Conservation (phyloP, 1,284 basidiomycete species). For the Laetiporus sulphureus region DNA sequence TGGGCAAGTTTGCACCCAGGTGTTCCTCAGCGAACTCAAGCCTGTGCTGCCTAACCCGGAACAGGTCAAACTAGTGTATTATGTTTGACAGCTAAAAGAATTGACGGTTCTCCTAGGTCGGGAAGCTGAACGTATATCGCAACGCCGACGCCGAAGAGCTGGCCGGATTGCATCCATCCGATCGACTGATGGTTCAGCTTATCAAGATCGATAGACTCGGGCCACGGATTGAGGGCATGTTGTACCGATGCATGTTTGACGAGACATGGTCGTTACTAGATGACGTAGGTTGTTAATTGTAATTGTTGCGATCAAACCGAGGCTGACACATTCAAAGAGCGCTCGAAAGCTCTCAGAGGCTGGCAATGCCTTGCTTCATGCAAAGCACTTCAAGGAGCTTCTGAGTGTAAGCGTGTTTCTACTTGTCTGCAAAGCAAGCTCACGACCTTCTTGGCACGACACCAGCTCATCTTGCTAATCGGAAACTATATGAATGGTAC, state of each 20-base stretch:
- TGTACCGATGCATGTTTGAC: constrained; percentile 84
- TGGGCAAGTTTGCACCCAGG: constrained; percentile 77
- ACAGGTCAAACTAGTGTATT: constrained; percentile 45
- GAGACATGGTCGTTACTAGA: constrained; percentile 74
- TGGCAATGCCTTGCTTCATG: constrained; percentile 68
- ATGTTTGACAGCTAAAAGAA: constrained; percentile 12
- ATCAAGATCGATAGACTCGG: constrained; percentile 94
- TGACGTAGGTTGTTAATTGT: constrained; percentile 39
- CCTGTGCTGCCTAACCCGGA: constrained; percentile 85
- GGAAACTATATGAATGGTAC: constrained; percentile 99
- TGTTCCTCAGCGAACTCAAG: constrained; percentile 83
- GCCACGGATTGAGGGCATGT: constrained; percentile 90
- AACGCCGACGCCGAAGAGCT: constrained; percentile 88
- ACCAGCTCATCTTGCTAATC: constrained; percentile 84
- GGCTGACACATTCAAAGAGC: constrained; percentile 39
- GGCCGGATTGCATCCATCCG: constrained; percentile 84
- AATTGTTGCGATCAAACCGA: constrained; percentile 8
- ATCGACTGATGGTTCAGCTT: constrained; percentile 94
- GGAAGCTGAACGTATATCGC: constrained; percentile 87
- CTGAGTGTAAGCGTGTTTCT: constrained; percentile 69
- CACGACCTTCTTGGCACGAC: constrained; percentile 1
- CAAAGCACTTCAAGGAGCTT: constrained; percentile 82
- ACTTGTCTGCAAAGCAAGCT: too few species aligned
- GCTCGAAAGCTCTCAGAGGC: constrained; percentile 78
- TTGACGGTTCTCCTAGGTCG: constrained; percentile 46